phyloP scores from a whole-genome alignment of 164 flowering plant genomes.

The Tetrastigma voinierianum region DNA sequence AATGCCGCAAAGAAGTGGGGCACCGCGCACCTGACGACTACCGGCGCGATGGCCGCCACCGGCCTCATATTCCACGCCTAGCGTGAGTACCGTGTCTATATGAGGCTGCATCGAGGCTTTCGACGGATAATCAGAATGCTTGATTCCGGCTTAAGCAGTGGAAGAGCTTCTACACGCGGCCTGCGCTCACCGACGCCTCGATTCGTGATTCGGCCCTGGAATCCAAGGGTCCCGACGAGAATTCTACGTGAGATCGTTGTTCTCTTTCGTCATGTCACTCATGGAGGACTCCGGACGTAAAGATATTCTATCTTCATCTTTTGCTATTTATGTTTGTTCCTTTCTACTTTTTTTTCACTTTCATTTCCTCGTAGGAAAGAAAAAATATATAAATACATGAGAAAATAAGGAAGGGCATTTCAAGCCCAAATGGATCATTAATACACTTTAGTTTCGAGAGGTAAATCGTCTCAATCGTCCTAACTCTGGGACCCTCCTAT shows the following conservation, averaged over 20 bases:
- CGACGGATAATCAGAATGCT: slow-evolving; percentile 7
- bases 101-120: slow-evolving; percentile 5
- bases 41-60: too few relatives aligned
- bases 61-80: slow-evolving; percentile 1
- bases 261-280: slow-evolving; percentile 15
- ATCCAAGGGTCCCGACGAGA: slow-evolving; percentile 10
- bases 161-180: slow-evolving; percentile 11
- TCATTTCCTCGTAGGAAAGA: too few relatives aligned
- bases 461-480: too few relatives aligned
- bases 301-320: neutral
- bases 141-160: slow-evolving; percentile 5
- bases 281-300: slow-evolving; percentile 23
- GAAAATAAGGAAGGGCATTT: too few relatives aligned
- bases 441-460: too few relatives aligned
- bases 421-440: too few relatives aligned
- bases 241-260: slow-evolving; percentile 18
- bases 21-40: slow-evolving; percentile 13
- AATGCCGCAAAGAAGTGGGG: slow-evolving; percentile 10
- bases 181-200: slow-evolving; percentile 6
- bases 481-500: too few relatives aligned
- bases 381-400: too few relatives aligned
- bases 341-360: neutral
- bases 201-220: slow-evolving; percentile 8
- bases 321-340: neutral
- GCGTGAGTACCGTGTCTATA: too few relatives aligned